A percentile compares a stretch with the other conserved stretches of the same genome.
phyloP scores from a whole-genome alignment of 768 basidiomycete species.

The Podaxis carcinomalis region DNA sequence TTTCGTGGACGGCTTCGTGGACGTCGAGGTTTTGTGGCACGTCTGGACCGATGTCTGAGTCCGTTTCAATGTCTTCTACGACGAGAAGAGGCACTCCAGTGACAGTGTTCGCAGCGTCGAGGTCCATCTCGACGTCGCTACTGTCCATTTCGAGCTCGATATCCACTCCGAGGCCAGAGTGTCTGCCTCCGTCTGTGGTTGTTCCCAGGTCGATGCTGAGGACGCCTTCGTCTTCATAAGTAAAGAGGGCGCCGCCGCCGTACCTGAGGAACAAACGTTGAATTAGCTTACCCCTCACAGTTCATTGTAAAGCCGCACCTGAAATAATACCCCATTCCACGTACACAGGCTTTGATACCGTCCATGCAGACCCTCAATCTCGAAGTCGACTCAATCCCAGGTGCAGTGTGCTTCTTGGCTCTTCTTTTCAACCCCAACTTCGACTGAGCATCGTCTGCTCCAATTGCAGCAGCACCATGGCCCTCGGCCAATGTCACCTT shows the following conservation, averaged over 20 bases:
- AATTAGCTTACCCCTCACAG: not conserved
- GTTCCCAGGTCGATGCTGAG: constrained; percentile 31
- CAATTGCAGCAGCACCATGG: not conserved
- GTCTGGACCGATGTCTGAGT: constrained; percentile 7
- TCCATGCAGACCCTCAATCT: constrained; percentile 27
- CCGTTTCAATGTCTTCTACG: constrained; percentile 9
- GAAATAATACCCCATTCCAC: constrained; percentile 34
- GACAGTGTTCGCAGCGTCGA: not conserved
- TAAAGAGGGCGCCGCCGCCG: constrained; percentile 17
- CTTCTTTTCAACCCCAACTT: not conserved
- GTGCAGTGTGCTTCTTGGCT: constrained; percentile 4
- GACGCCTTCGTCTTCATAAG: constrained; percentile 35
- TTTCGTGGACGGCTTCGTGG: constrained; percentile 6
- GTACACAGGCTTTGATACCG: constrained; percentile 28
- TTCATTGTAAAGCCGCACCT: constrained; percentile 18
- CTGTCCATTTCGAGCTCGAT: constrained; percentile 27
- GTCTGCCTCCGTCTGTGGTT: constrained; percentile 3
- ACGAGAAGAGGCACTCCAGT: constrained; percentile 14
- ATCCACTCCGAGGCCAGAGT: constrained; percentile 25
- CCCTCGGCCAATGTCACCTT: constrained; percentile 26
- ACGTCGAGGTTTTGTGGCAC: constrained; percentile 11
- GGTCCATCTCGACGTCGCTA: constrained; percentile 11
- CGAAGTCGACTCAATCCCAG: constrained; percentile 19
- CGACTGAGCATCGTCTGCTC: constrained; percentile 12
- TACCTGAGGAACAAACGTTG: not conserved